Conservation (phyloP, 2,329 filamentous ascomycete species). For the Grosmannia serpens region DNA sequence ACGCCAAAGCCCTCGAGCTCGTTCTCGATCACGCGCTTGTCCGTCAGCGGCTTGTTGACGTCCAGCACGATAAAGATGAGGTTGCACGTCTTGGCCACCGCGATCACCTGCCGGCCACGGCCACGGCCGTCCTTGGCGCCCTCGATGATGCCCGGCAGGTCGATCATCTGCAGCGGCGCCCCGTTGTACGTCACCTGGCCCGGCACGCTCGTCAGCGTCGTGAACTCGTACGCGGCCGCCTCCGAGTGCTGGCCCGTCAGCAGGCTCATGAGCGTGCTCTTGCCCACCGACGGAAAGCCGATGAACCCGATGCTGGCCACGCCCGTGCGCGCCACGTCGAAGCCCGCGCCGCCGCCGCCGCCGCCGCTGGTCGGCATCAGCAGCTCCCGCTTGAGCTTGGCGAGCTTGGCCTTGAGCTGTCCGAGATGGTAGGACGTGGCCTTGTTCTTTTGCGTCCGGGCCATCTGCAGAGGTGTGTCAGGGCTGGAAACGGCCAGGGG, state of each 20-base stretch:
- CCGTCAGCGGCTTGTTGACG: slow-evolving; percentile 94
- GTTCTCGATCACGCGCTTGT: slow-evolving; percentile 89
- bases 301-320: slow-evolving; percentile 97
- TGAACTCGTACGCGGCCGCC: slow-evolving; percentile 96
- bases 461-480: slow-evolving; percentile 51
- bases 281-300: slow-evolving; percentile 94
- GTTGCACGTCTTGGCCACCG: slow-evolving; percentile 96
- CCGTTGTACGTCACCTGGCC: slow-evolving; percentile 95
- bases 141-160: slow-evolving; percentile 97
- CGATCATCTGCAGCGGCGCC: slow-evolving; percentile 94
- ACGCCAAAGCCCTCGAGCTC: slow-evolving; percentile 97
- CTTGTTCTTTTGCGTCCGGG: slow-evolving; percentile 95
- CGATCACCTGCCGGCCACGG: slow-evolving; percentile 95
- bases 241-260: slow-evolving; percentile 96
- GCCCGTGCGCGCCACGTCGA: slow-evolving; percentile 95
- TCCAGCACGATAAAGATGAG: slow-evolving; percentile 97
- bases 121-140: slow-evolving; percentile 97
- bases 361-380: slow-evolving; percentile 71
- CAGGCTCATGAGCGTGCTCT: slow-evolving; percentile 92
- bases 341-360: slow-evolving; percentile 75
- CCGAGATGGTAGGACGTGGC: slow-evolving; percentile 86
- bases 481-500: neutral
- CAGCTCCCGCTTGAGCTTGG: slow-evolving; percentile 93
- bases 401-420: slow-evolving; percentile 95
- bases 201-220: slow-evolving; percentile 91